Percentiles rank a stretch among this genome's conserved stretches.
phyloP scores from a whole-genome alignment of 1,139 yeast genomes.

The Geotrichum aggregatum region DNA sequence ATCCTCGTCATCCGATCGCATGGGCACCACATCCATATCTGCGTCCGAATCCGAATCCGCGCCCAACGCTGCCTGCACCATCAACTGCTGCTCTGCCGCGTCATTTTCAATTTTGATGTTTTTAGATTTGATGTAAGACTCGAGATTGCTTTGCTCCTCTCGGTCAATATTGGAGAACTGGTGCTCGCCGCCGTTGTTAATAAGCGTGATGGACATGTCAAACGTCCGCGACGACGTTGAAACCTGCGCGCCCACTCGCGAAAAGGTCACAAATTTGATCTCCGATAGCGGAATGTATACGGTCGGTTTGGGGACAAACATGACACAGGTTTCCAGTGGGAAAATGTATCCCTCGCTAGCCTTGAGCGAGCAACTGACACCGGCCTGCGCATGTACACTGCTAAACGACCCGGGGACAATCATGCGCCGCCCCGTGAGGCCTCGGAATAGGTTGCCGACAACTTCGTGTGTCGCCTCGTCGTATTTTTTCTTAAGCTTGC shows the following conservation, averaged over 20 bases:
- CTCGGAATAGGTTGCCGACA: slow-evolving; percentile 82
- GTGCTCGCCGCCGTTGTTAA: slow-evolving; percentile 65
- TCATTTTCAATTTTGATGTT: slow-evolving; percentile 81
- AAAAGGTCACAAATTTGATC: slow-evolving; percentile 69
- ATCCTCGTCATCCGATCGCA: slow-evolving; percentile 51
- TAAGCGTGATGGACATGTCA: slow-evolving; percentile 75
- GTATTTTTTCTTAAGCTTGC: slow-evolving; percentile 65
- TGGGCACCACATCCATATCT: slow-evolving; percentile 26
- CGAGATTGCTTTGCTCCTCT: slow-evolving; percentile 81
- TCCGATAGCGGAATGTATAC: slow-evolving; percentile 85
- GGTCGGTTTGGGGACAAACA: slow-evolving; percentile 92
- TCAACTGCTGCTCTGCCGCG: slow-evolving; percentile 20
- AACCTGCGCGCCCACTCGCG: slow-evolving; percentile 81
- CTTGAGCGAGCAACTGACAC: slow-evolving; percentile 84
- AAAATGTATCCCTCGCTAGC: slow-evolving; percentile 93
- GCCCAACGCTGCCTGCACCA: slow-evolving; percentile 40
- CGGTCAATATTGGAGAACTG: slow-evolving; percentile 84
- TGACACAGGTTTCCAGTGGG: slow-evolving; percentile 83
- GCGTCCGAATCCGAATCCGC: slow-evolving; percentile 21
- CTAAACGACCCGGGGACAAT: slow-evolving; percentile 82
- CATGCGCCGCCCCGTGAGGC: slow-evolving; percentile 81
- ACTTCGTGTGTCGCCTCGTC: slow-evolving; percentile 84
- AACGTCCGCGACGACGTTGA: slow-evolving; percentile 77
- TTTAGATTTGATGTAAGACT: slow-evolving; percentile 70
- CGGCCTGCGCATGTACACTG: slow-evolving; percentile 63